Evolutionary conservation across 1,139 yeast genomes (phyloP).

Genomic region (Lodderomyces theae): DNA sequence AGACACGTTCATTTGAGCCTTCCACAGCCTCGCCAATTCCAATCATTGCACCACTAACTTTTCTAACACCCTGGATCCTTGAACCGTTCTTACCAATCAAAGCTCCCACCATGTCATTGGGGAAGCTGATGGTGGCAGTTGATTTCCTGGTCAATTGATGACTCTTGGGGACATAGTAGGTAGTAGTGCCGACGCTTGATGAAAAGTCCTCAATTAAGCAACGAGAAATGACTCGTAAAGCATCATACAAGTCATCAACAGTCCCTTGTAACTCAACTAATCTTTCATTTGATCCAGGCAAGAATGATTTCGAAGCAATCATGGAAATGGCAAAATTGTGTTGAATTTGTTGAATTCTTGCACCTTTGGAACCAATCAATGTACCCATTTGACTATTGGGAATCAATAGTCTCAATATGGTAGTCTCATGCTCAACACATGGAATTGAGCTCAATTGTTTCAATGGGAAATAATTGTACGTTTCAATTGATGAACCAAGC

Average conservation of each 20-base stretch:
- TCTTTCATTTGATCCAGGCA: constrained; percentile 84
- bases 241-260: constrained; percentile 58
- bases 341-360: constrained; percentile 78
- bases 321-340: constrained; percentile 68
- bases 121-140: constrained; percentile 51
- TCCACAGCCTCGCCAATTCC: constrained; percentile 73
- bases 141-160: constrained; percentile 11
- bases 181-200: constrained; percentile 58
- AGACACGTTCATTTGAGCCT: constrained; percentile 62
- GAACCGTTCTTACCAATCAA: constrained; percentile 85
- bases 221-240: constrained; percentile 63
- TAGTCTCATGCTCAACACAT: constrained; percentile 49
- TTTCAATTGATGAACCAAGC: constrained; percentile 34
- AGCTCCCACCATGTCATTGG: constrained; percentile 87
- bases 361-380: constrained; percentile 82
- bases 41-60: constrained; percentile 76
- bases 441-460: constrained; percentile 55
- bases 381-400: constrained; percentile 92
- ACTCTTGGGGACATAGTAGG: constrained; percentile 58
- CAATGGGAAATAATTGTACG: constrained; percentile 60
- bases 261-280: constrained; percentile 86
- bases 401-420: constrained; percentile 67
- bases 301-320: constrained; percentile 84
- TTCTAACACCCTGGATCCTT: constrained; percentile 83
- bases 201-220: constrained; percentile 75